Percentiles rank a stretch among this genome's conserved stretches.
These are phyloP conservation scores for Jacaranda copaia DNA, from an alignment of 257 asterid genomes.

Conservation along the genomic window DNA sequence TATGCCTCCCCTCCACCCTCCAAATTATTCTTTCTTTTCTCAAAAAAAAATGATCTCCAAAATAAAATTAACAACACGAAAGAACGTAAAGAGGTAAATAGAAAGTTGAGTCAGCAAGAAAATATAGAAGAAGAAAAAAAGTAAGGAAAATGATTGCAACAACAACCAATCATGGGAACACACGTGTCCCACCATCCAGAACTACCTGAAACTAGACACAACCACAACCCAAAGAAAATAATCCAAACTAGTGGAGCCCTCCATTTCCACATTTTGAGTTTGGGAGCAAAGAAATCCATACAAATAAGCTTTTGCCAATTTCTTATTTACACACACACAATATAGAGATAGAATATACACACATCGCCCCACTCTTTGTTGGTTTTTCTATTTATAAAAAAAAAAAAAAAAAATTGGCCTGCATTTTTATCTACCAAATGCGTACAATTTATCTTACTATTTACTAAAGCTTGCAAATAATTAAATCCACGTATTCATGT, in stretches of 20 bases:
- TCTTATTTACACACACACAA: background rate
- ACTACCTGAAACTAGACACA: conserved; percentile 43
- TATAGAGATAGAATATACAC: background rate
- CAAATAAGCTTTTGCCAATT: conserved; percentile 48
- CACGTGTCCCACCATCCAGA: conserved; percentile 58
- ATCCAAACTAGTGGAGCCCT: conserved; percentile 49
- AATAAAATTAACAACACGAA: too few relatives aligned
- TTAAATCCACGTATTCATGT: too few relatives aligned
- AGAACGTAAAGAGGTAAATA: background rate
- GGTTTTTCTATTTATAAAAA: background rate
- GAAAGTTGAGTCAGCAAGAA: background rate
- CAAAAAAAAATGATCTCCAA: too few relatives aligned
- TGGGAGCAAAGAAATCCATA: conserved; percentile 32
- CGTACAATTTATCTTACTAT: too few relatives aligned
- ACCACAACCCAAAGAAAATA: conserved; percentile 37
- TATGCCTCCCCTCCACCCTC: too few relatives aligned
- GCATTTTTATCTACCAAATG: too few relatives aligned
- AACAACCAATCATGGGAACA: conserved; percentile 12
- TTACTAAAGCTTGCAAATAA: too few relatives aligned
- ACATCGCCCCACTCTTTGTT: background rate
- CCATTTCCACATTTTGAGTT: conserved; percentile 22
- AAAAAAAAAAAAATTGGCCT: background rate
- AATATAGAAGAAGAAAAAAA: too few relatives aligned
- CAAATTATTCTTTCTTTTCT: too few relatives aligned
- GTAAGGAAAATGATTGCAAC: conserved; percentile 20